phyloP scores from a whole-genome alignment of 805 yeast species.

The Candida xiaguanensis region DNA sequence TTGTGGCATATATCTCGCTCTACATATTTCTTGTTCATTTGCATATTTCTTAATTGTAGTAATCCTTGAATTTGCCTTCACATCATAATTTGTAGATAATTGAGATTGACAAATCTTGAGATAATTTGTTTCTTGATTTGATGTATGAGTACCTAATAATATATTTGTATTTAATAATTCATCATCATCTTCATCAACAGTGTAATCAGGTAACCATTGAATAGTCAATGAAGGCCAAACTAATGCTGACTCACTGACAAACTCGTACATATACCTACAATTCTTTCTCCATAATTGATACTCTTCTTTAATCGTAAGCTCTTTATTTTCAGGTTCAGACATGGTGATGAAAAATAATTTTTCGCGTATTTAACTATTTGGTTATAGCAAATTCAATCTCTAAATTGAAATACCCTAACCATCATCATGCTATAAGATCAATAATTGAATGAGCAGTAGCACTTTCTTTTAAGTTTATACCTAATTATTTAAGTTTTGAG shows the following conservation, averaged over 20 bases:
- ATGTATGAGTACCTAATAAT: conserved; percentile 69
- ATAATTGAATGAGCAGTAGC: too few relatives aligned
- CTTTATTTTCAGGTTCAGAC: conserved; percentile 43
- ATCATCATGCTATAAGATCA: too few relatives aligned
- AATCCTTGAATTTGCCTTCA: conserved; percentile 50
- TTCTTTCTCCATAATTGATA: conserved; percentile 79
- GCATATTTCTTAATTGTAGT: conserved; percentile 58
- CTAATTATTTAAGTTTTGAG: too few relatives aligned
- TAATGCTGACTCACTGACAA: conserved; percentile 73
- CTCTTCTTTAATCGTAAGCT: conserved; percentile 55
- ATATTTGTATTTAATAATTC: conserved; percentile 45
- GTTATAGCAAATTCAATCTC: neutral
- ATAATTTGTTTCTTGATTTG: conserved; percentile 63
- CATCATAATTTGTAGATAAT: conserved; percentile 20
- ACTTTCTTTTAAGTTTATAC: too few relatives aligned
- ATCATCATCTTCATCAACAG: conserved; percentile 11
- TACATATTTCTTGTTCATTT: conserved; percentile 63
- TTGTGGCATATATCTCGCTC: conserved; percentile 71
- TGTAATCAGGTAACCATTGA: conserved; percentile 64
- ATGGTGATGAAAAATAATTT: neutral
- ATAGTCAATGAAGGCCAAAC: conserved; percentile 81
- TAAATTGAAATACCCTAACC: too few relatives aligned
- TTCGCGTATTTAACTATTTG: neutral
- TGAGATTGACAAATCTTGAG: conserved; percentile 63
- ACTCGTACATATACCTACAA: conserved; percentile 79